Conservation (phyloP, 305 asterid genomes). For the Solanum aculeatissimum region DNA sequence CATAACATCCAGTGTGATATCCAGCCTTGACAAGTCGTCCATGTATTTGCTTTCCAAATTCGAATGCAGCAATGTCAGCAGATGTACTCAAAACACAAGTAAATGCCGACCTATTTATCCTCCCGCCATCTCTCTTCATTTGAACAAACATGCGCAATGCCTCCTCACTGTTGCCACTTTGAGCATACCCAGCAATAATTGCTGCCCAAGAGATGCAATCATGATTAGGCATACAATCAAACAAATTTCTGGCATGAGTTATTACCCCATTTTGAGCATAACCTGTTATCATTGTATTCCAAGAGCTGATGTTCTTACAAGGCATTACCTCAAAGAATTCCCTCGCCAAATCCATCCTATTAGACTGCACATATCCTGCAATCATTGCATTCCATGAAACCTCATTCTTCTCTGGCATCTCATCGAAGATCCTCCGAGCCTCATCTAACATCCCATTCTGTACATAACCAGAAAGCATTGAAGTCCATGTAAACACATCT, state of each 20-base stretch:
- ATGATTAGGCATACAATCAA: slow-evolving; percentile 56
- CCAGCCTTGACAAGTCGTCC: slow-evolving; percentile 64
- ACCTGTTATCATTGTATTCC: slow-evolving; percentile 91
- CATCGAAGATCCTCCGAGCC: slow-evolving; percentile 55
- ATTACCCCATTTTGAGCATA: slow-evolving; percentile 64
- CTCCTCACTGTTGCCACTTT: slow-evolving; percentile 53
- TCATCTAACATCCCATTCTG: slow-evolving; percentile 70
- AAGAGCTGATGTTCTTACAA: slow-evolving; percentile 58
- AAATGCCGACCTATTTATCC: slow-evolving; percentile 52
- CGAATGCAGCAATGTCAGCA: slow-evolving; percentile 76
- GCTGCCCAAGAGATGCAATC: slow-evolving; percentile 98
- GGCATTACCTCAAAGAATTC: slow-evolving; percentile 83
- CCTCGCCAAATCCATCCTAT: slow-evolving; percentile 57
- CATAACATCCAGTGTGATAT: slow-evolving; percentile 58
- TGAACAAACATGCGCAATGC: slow-evolving; percentile 49
- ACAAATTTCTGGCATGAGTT: slow-evolving; percentile 50
- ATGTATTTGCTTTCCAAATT: slow-evolving; percentile 84
- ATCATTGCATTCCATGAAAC: slow-evolving; percentile 92
- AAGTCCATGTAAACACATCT: slow-evolving; percentile 88
- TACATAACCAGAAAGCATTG: slow-evolving; percentile 75
- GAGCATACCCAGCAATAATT: slow-evolving; percentile 77
- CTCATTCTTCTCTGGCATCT: slow-evolving; percentile 75
- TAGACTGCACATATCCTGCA: slow-evolving; percentile 71
- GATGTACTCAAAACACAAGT: slow-evolving; percentile 68
- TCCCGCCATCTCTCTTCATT: slow-evolving; percentile 60